Evolutionary conservation across 148 eudicot genomes (phyloP), one percentile per base, ranked within the genome.

Genomic region (Vaccinium darrowii): DNA sequence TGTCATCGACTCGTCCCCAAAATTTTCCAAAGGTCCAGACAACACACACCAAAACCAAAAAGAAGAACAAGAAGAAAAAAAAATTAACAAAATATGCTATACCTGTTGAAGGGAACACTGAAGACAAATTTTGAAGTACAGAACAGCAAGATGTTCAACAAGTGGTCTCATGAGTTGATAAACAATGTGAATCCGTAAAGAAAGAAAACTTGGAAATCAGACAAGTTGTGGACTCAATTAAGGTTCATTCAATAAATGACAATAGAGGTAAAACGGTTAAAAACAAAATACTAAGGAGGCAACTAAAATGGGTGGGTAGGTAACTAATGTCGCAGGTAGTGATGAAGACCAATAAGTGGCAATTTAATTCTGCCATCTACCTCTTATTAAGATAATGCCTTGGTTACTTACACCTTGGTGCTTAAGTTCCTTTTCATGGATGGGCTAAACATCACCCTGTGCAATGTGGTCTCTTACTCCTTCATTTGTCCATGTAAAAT

Each of bases 131-230:
- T 30, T 12, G 2, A 30, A 69, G 36, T 67, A 67, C 16, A 67
- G 36, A 67, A 25, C 73, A 25, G 36, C 33, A 25, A 67, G 73
- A 25, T 10, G 36, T 67, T 25, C 73, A 67, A 67, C 36, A 67
- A 67, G 16, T 67, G 33, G 15, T 25, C 72, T 10, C 72, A 23
- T 25, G 73, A 67, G 16, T 11, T 23, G 73, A 67, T 25, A 12
- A 25, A 21, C 13, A 18, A 25, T 9, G 27, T n/a, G 98, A 47
- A 94, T 87, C 95, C 96, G 49, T 5, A 72, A 25, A 58, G n/a
- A 15, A 58, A 18, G 63, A 7, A 58, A 58, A 14, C 63, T 58
- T 58, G 63, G 63, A 58, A 58, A 58, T 2, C 49, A 72, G 76
- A 72, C 33, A 14, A 33, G 14, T 72, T 72, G 5, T 1, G 76